Evolutionary conservation across 139 green algal genomes (phyloP), one percentile per base, ranked within the genome.

Genomic region (Chlorella sp.): DNA sequence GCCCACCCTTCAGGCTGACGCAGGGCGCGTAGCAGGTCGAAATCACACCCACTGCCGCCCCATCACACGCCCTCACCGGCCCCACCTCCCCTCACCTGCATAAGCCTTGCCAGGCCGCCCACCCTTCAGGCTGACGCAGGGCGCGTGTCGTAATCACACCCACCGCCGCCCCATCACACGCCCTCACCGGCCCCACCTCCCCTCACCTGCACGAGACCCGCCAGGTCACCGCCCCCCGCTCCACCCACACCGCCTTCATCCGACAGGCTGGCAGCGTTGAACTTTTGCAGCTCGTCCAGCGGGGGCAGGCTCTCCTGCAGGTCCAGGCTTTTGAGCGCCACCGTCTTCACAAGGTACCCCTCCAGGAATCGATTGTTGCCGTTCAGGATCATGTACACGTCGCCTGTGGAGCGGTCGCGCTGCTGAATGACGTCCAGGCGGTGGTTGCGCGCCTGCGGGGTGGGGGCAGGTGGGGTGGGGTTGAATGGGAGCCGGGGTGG

Each of bases 251-350:
- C n/a, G 84, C 64, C 66, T 34, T 80, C 37, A 21, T 83, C 77
- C 26, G 36, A 30, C 88, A 42, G 34, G 42, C 24, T 53, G 36
- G 61, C 93, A 42, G 93, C 82, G 71, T 98, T 97, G 94, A 97
- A 99, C 60, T 93, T 92, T 76, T 96, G 94, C 68, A 99, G 91
- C 93, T 99, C 97, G 37, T 99, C 97, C 80, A 99, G 89, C 2
- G 96, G 94, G 2, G 97, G 98, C 39, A 95, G 77, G 69, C 82
- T 89, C 22, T 97, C 94, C 60, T 96, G 88, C 57, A 94, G 73
- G 4, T 88, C 91, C 30, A 97, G 77, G 64, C 89, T 91, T 89
- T 97, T 97, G 40, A 98, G 91, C 53, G 96, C 94, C 40, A 98
- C 90, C 0, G 84, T 91, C 39, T 96, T 95, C 84, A 97, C 71